These are phyloP conservation scores for Stellera chamaejasme DNA, from an alignment of 345 rosid species.

Conservation along the genomic window DNA sequence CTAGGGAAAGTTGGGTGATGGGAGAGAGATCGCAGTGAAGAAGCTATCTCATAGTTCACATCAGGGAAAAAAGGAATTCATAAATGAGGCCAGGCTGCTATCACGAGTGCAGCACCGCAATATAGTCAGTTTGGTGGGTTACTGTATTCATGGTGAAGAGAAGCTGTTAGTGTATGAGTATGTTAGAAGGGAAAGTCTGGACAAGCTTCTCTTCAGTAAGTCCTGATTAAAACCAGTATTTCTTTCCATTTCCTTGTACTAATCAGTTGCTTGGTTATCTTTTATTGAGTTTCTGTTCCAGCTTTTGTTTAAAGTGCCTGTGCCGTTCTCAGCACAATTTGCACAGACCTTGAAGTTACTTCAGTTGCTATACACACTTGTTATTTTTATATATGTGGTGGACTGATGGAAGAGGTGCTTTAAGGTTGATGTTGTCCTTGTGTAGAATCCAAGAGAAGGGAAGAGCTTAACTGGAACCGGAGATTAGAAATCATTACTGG, in stretches of 20 bases:
- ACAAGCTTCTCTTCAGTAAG: slow-evolving; percentile 84
- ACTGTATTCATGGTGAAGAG: slow-evolving; percentile 59
- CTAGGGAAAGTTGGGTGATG: slow-evolving; percentile 71
- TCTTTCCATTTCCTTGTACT: not conserved
- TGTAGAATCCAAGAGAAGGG: slow-evolving; percentile 38
- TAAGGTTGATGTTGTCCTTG: slow-evolving; percentile 2
- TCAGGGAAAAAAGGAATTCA: slow-evolving; percentile 76
- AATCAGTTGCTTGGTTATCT: not conserved
- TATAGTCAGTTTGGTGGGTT: slow-evolving; percentile 74
- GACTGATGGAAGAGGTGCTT: not conserved
- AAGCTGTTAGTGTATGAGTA: slow-evolving; percentile 86
- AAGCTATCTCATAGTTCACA: slow-evolving; percentile 54
- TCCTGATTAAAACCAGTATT: slow-evolving; percentile 1
- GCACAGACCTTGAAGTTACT: no score
- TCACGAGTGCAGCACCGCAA: slow-evolving; percentile 86
- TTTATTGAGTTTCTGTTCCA: no score
- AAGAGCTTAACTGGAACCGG: slow-evolving; percentile 62
- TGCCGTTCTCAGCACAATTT: no score
- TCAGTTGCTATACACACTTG: not conserved
- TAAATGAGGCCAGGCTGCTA: slow-evolving; percentile 70
- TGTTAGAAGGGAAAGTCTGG: slow-evolving; percentile 66
- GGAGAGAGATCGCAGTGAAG: slow-evolving; percentile 90
- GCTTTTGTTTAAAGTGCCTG: no score
- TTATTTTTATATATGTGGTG: slow-evolving; percentile 10
- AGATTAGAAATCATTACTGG: slow-evolving; percentile 63